Percentiles rank a stretch among this genome's conserved stretches.
phyloP scores from a whole-genome alignment of 805 yeast species.

The Saccharomycopsis vini region DNA sequence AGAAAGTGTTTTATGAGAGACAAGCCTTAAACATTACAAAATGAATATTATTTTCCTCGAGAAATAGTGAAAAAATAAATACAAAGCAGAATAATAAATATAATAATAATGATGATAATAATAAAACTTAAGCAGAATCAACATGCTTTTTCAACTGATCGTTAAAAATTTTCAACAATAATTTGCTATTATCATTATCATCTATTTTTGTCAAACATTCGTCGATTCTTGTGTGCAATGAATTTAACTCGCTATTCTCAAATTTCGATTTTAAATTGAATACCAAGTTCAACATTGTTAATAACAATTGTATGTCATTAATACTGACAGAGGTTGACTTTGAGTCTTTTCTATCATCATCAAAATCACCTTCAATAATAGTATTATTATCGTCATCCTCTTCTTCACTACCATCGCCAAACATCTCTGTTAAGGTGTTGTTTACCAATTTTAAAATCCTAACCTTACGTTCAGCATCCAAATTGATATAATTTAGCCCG shows the following conservation, averaged over 20 bases:
- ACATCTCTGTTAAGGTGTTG: constrained; percentile 30
- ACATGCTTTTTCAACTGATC: constrained; percentile 5
- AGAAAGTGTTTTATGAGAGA: too few relatives aligned
- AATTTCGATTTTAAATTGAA: constrained; percentile 29
- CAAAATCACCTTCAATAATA: neutral
- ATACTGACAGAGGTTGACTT: constrained; percentile 15
- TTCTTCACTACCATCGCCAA: constrained; percentile 16
- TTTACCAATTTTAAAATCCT: constrained; percentile 37
- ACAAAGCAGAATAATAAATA: too few relatives aligned
- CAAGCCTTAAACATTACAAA: too few relatives aligned
- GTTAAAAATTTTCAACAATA: constrained; percentile 9
- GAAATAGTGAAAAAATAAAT: too few relatives aligned
- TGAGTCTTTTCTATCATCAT: too few relatives aligned
- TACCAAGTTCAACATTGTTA: constrained; percentile 50
- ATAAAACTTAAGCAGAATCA: too few relatives aligned
- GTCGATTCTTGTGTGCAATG: constrained; percentile 23
- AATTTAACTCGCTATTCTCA: constrained; percentile 24
- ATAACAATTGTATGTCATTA: constrained; percentile 34
- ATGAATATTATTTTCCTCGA: too few relatives aligned
- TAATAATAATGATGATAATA: too few relatives aligned
- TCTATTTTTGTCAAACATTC: neutral
- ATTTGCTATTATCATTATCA: neutral
- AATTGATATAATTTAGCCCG: constrained; percentile 30
- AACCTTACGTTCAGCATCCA: constrained; percentile 34
- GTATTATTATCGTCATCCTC: constrained; percentile 7